A percentile compares a stretch with the other conserved stretches of the same genome.
Conservation (phyloP, 305 asterid species). For the Rubia balearica region DNA sequence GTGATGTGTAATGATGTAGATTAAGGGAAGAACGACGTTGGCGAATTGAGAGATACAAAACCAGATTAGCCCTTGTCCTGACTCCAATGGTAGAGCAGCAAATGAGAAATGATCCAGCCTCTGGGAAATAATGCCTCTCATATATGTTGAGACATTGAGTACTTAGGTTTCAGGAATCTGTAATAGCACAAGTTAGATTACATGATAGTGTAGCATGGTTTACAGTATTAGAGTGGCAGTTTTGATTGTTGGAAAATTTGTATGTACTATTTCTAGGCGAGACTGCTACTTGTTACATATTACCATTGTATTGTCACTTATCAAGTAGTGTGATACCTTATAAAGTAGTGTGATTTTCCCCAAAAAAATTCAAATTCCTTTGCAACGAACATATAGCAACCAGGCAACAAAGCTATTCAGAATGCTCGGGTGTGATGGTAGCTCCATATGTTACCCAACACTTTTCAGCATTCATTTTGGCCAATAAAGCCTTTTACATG, state of each 20-base stretch:
- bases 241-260: background rate
- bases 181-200: background rate
- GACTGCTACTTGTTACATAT: background rate
- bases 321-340: background rate
- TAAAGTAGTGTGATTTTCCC: background rate
- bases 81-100: slow-evolving; percentile 75
- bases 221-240: background rate
- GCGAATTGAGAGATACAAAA: slow-evolving; percentile 72
- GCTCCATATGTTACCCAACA: too few species aligned
- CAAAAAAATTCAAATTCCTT: background rate
- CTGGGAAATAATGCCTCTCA: slow-evolving; percentile 36
- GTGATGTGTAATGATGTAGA: slow-evolving; percentile 37
- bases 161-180: background rate
- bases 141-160: background rate
- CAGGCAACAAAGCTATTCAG: too few species aligned
- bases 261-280: background rate
- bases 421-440: too few species aligned
- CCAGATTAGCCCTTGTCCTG: slow-evolving; percentile 73
- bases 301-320: background rate
- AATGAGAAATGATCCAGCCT: slow-evolving; percentile 41
- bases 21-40: slow-evolving; percentile 68
- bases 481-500: too few species aligned
- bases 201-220: background rate
- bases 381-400: background rate
- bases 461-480: too few species aligned